phyloP scores from a whole-genome alignment of 148 eudicot species.

The Rhododendron vialii region DNA sequence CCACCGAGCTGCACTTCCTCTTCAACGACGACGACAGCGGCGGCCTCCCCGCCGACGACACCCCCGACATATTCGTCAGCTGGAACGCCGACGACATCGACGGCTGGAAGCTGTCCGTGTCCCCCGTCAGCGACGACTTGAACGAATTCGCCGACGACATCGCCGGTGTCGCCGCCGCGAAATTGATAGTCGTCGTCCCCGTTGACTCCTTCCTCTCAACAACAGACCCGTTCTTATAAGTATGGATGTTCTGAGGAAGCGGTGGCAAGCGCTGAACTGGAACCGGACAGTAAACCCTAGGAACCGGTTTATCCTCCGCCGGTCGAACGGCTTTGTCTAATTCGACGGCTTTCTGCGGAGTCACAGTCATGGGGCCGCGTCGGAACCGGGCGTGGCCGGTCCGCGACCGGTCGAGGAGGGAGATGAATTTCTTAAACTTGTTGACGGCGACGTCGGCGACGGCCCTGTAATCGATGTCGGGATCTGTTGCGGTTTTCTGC shows the following conservation, averaged over 20 bases:
- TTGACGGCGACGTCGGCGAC: slow-evolving; percentile 78
- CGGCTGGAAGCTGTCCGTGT: slow-evolving; percentile 53
- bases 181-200: slow-evolving; percentile 31
- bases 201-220: slow-evolving; percentile 38
- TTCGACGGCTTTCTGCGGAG: neutral
- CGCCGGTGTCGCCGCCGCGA: slow-evolving; percentile 27
- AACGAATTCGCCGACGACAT: slow-evolving; percentile 51
- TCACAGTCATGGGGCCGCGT: slow-evolving; percentile 46
- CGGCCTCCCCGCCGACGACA: slow-evolving; percentile 72
- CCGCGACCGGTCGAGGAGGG: slow-evolving; percentile 56
- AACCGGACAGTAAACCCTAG: neutral
- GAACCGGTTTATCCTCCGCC: slow-evolving; percentile 14
- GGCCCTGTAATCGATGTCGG: slow-evolving; percentile 45
- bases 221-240: slow-evolving; percentile 8
- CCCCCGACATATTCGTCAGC: slow-evolving; percentile 66
- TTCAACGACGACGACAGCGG: slow-evolving; percentile 57
- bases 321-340: neutral
- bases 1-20: slow-evolving; percentile 75
- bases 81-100: slow-evolving; percentile 87
- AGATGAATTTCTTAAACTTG: slow-evolving; percentile 78
- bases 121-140: slow-evolving; percentile 73
- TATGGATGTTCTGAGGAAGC: slow-evolving; percentile 23
- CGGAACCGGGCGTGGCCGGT: slow-evolving; percentile 97
- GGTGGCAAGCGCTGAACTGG: slow-evolving; percentile 79
- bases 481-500: neutral